A percentile compares a stretch with the other conserved stretches of the same genome.
These are phyloP conservation scores for Talaromyces stipitatus DNA, from an alignment of 495 filamentous ascomycete species.

Conservation along the genomic window DNA sequence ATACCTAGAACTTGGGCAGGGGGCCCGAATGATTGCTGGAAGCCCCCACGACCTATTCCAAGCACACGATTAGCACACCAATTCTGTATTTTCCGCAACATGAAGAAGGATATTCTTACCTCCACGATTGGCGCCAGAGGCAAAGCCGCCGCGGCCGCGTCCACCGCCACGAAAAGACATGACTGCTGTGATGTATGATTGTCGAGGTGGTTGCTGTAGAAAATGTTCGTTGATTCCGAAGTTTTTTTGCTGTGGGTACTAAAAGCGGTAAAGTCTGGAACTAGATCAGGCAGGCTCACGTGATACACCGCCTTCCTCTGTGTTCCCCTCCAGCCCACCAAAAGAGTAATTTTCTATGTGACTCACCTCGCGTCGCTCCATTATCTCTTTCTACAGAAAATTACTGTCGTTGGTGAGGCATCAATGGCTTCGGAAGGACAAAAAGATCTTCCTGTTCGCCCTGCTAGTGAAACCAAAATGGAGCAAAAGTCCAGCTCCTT, in stretches of 20 bases:
- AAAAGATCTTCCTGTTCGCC: conserved; percentile 33
- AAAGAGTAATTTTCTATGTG: conserved; percentile 8
- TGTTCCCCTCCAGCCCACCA: conserved; percentile 5
- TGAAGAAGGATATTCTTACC: conserved; percentile 18
- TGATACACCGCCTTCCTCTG: conserved; percentile 34
- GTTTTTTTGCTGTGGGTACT: conserved; percentile 42
- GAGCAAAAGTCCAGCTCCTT: conserved; percentile 35
- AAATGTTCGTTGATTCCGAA: conserved; percentile 27
- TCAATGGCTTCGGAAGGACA: conserved; percentile 33
- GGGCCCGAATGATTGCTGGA: conserved; percentile 56
- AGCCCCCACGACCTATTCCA: conserved; percentile 52
- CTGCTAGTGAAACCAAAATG: conserved; percentile 26
- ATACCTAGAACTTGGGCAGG: conserved; percentile 60
- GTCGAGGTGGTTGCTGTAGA: conserved; percentile 11
- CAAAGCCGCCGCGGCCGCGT: conserved; percentile 32
- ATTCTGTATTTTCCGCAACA: not conserved
- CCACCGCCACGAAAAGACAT: conserved; percentile 49
- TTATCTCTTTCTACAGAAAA: conserved; percentile 1
- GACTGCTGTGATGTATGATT: conserved; percentile 15
- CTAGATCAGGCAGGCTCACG: conserved; percentile 14
- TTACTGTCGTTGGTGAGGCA: conserved; percentile 14
- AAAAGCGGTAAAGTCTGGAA: conserved; percentile 35
- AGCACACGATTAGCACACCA: conserved; percentile 28
- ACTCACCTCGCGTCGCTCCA: conserved; percentile 4
- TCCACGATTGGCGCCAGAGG: conserved; percentile 43